Percentiles rank a stretch among this genome's conserved stretches.
Conservation (phyloP, 2,329 filamentous ascomycete species). For the Nothopassalora personata region DNA sequence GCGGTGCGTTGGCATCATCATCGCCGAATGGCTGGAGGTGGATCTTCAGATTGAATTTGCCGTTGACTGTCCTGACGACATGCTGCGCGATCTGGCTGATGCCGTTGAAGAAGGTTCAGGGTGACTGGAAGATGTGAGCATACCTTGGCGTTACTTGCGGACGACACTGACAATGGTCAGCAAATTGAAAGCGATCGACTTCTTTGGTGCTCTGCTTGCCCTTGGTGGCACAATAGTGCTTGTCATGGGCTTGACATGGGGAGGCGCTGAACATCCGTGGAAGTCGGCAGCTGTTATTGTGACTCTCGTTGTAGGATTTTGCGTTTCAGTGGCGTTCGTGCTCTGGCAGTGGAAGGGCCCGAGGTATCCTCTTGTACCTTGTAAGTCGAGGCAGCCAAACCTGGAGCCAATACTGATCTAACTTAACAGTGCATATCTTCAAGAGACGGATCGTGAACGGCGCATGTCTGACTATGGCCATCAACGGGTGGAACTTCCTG, state of each 20-base stretch:
- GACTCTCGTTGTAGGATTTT: slow-evolving; percentile 45
- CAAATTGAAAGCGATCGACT: slow-evolving; percentile 48
- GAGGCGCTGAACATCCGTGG: slow-evolving; percentile 51
- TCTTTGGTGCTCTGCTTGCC: slow-evolving; percentile 50
- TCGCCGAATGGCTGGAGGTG: slow-evolving; percentile 21
- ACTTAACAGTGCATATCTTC: slow-evolving; percentile 47
- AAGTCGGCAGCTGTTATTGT: slow-evolving; percentile 51
- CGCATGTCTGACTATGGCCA: slow-evolving; percentile 43
- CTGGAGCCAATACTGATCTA: background rate
- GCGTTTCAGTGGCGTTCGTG: slow-evolving; percentile 46
- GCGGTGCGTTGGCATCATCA: slow-evolving; percentile 38
- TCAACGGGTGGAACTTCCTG: slow-evolving; percentile 57
- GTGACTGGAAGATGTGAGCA: slow-evolving; percentile 42
- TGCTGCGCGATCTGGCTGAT: slow-evolving; percentile 50
- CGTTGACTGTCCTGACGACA: slow-evolving; percentile 46
- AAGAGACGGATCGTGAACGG: slow-evolving; percentile 50
- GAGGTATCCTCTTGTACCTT: slow-evolving; percentile 44
- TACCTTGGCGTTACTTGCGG: slow-evolving; percentile 31
- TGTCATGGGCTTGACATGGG: slow-evolving; percentile 51
- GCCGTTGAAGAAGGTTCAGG: slow-evolving; percentile 51
- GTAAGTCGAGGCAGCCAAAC: slow-evolving; percentile 23
- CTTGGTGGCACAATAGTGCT: slow-evolving; percentile 49
- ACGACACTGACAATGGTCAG: slow-evolving; percentile 43
- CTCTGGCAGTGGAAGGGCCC: slow-evolving; percentile 51
- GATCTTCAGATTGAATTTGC: slow-evolving; percentile 40